A percentile compares a stretch with the other conserved stretches of the same genome.
Evolutionary conservation across 1,139 yeast genomes (phyloP).

Genomic region (Eremothecium coryli): DNA sequence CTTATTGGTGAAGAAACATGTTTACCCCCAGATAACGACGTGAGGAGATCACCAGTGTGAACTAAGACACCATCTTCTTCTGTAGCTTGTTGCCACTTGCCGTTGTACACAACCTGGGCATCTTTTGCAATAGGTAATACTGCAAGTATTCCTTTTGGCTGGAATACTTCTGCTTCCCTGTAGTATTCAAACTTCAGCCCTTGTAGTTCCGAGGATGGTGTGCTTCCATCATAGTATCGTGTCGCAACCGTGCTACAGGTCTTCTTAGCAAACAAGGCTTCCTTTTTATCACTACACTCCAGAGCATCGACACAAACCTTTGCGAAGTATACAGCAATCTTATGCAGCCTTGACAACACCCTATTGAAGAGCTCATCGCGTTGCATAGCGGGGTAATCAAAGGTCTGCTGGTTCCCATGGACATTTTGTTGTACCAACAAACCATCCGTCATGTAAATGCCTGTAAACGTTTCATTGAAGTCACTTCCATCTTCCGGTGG

Average conservation of each 20-base stretch:
- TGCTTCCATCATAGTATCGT: conserved; percentile 13
- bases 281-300: conserved; percentile 4
- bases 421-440: conserved; percentile 24
- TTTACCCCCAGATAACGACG: conserved; percentile 16
- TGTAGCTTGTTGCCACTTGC: conserved; percentile 20
- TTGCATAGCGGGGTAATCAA: conserved; percentile 5
- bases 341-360: conserved; percentile 16
- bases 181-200: conserved; percentile 14
- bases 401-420: conserved; percentile 11
- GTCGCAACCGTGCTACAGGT: conserved; percentile 14
- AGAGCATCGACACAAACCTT: conserved; percentile 17
- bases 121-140: conserved; percentile 23
- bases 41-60: conserved; percentile 24
- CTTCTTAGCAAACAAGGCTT: conserved; percentile 6
- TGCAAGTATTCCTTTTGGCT: conserved; percentile 20
- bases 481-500: conserved; percentile 13
- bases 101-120: conserved; percentile 22
- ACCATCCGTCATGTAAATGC: conserved; percentile 15
- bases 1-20: conserved; percentile 22
- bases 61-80: conserved; percentile 25
- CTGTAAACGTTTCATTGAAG: conserved; percentile 27
- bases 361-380: conserved; percentile 11
- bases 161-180: conserved; percentile 13
- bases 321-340: conserved; percentile 20
- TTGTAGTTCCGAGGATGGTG: conserved; percentile 2